Conservation (phyloP, 768 basidiomycete genomes). For the Psilocybe tampanensis region DNA sequence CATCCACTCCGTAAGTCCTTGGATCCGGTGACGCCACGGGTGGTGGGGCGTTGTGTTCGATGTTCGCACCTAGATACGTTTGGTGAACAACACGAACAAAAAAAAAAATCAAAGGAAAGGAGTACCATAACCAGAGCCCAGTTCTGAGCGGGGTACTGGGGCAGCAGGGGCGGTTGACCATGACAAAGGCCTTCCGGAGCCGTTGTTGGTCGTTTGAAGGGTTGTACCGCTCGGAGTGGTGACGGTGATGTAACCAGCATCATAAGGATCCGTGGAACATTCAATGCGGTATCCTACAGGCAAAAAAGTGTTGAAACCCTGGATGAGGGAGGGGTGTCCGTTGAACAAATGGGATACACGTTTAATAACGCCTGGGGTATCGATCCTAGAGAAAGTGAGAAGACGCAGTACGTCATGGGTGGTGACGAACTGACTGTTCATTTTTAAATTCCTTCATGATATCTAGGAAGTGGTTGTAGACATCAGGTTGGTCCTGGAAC, state of each 20-base stretch:
- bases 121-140: conserved; percentile 11
- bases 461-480: conserved; percentile 92
- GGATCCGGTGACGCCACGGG: conserved; percentile 35
- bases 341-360: conserved; percentile 93
- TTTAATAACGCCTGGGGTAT: conserved; percentile 96
- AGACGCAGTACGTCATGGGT: not conserved
- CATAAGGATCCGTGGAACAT: conserved; percentile 64
- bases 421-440: conserved; percentile 60
- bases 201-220: conserved; percentile 56
- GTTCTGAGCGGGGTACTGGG: conserved; percentile 14
- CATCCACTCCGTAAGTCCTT: conserved; percentile 36
- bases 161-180: conserved; percentile 35
- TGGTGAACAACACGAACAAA: not conserved
- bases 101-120: not conserved
- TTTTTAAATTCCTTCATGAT: conserved; percentile 99
- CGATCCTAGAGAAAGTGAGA: conserved; percentile 61
- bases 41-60: conserved; percentile 10
- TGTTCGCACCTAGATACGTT: not conserved
- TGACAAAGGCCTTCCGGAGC: conserved; percentile 36
- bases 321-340: conserved; percentile 88
- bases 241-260: conserved; percentile 70
- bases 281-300: conserved; percentile 95
- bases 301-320: conserved; percentile 98
- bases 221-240: conserved; percentile 74
- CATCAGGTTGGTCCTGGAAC: conserved; percentile 91